Evolutionary conservation across 345 rosid genomes (phyloP), one percentile per base, ranked within the genome.

Genomic region (Gossypium raimondii): DNA sequence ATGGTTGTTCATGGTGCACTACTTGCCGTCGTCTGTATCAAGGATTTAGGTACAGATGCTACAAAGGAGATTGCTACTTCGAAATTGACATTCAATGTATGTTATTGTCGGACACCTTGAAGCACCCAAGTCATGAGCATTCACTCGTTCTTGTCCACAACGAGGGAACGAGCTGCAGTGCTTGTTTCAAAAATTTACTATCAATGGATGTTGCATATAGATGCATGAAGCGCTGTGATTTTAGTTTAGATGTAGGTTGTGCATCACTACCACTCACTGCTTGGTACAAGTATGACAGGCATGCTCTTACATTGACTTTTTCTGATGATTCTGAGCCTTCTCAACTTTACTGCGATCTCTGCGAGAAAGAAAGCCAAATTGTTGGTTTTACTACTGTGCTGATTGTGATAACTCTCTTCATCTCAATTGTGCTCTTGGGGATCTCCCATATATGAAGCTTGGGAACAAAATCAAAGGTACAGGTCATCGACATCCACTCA

Each of bases 221-320:
- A 13, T 72, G 79, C 47, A 18, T 12, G 50, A 56, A 41, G 43
- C 52, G 56, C 50, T 51, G 79, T 62, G 70, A 48, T 55, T 62
- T 17, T 44, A 70, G 11, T 61, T 60, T 34, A 4, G 9, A 17
- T 75, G 73, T 1, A 58, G 0, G 0, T 0, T 63, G 67, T 1
- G 14, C 1, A 1, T 17, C 67, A 5, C 34, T 51, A 43, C 77
- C 79, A 0, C 22, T 2, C 13, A 72, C 44, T 11, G 4, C 78
- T 58, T 27, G 52, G 63, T 70, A 67, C 52, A 72, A 73, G 69
- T 11, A 67, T 53, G 82, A 72, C 29, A 34, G 0, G 0, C 55
- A 68, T 67, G 75, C 56, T 73, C 80, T 80, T 22, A 38, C 16
- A 3, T 47, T 80, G 18, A 67, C 75, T 62, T 80, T 57, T 34